Base-by-base conservation (phyloP, 805 yeast species). In the Candida pseudofarinosa region DNA sequence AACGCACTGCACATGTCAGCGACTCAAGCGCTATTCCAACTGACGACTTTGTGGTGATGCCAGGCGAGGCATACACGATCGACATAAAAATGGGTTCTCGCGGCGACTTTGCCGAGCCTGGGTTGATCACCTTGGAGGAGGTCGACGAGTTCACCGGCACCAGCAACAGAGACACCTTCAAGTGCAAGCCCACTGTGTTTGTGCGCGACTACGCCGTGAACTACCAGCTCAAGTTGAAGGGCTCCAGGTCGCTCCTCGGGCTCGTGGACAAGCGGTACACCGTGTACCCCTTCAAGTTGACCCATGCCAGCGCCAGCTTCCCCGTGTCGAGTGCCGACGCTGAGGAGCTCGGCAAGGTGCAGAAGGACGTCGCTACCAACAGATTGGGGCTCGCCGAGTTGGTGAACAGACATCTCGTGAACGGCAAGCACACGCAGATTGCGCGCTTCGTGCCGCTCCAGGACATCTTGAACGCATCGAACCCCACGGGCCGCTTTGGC, bases 241-340 rank as follows among this genome's bases (percentile, higher is more conserved):
- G 87, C 18, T 75, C 96, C 7, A 80, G 96, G 62, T 76, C 74
- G 47, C 72, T 89, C 43, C 72, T 90, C 51, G 72, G 80, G 28
- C 77, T 77, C 46, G 78, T 88, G 51, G 96, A 89, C 64, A 79
- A 77, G 52, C 70, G 77, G 38, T 73, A 79, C 52, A 86, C 96
- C 19, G 98, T 93, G 28, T 91, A 80, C 64, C 98, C 99, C 44
- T 88, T 91, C 74, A 91, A 88, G 65, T 74, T 90, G 52, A 74
- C 88, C 32, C 84, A 87, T 65, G 67, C 87, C 37, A 76, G 88
- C 13, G 70, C 73, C 18, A 54, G 63, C 33, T 83, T 83, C 75
- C 90, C 90, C 42, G 62, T 83, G 18, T 65, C 76, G 10, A 23
- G 28, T 23, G 28, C 28, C 37, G 56, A 68, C 33, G 47, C 52